These are phyloP conservation scores for Linderniella brevidens DNA, from an alignment of 257 asterid genomes.

Conservation along the genomic window DNA sequence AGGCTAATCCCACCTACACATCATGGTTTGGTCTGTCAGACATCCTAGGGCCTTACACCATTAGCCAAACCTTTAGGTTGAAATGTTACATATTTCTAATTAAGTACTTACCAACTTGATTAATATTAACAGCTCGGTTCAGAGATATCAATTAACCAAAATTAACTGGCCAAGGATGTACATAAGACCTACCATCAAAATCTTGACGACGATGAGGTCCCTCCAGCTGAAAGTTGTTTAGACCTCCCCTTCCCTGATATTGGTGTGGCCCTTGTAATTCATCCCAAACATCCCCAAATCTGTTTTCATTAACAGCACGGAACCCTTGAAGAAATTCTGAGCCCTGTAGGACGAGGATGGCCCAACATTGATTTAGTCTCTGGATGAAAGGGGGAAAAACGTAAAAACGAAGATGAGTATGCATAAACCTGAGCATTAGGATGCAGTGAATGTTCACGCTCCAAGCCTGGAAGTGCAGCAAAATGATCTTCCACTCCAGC, in stretches of 20 bases:
- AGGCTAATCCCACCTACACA: no score
- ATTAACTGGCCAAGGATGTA: no score
- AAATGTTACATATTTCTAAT: no score
- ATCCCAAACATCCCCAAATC: conserved; percentile 87
- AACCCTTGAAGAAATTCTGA: conserved; percentile 77
- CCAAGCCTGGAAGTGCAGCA: conserved; percentile 74
- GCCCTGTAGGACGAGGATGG: conserved; percentile 30
- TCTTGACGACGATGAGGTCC: conserved; percentile 38
- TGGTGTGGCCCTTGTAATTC: conserved; percentile 70
- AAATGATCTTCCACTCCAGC: conserved; percentile 52
- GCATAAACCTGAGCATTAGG: conserved; percentile 61
- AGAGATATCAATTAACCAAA: no score
- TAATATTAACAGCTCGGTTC: no score
- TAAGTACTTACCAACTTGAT: no score
- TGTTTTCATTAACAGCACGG: conserved; percentile 53
- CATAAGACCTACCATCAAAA: conserved; percentile 49
- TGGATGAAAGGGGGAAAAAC: conserved; percentile 2
- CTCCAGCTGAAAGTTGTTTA: conserved; percentile 40
- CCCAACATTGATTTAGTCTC: conserved; percentile 2
- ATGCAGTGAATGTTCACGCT: conserved; percentile 43
- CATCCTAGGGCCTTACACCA: no score
- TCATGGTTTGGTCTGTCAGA: no score
- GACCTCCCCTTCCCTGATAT: conserved; percentile 28
- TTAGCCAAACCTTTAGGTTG: no score
- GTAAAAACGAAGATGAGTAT: neutral